Percentiles rank a stretch among this genome's conserved stretches.
Conservation (phyloP, 2,329 filamentous ascomycete species). For the Blastomyces gilchristii region DNA sequence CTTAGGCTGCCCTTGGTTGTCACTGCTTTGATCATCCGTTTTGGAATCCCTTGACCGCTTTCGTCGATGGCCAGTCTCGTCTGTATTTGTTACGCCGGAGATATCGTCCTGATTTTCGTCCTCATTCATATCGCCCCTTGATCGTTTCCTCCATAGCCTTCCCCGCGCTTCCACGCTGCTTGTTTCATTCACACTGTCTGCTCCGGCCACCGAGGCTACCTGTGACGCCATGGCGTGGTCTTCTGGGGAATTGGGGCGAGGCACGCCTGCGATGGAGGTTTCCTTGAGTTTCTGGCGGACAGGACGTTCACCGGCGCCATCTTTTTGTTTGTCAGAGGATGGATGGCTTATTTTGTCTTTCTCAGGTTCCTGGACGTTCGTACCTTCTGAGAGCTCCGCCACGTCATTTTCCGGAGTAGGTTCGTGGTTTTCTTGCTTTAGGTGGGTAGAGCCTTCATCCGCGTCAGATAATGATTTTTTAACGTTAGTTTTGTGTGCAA, state of each 20-base stretch:
- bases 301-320: slow-evolving; percentile 43
- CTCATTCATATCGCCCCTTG: slow-evolving; percentile 33
- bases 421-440: not conserved
- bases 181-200: slow-evolving; percentile 16
- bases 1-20: not conserved
- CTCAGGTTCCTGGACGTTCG: slow-evolving; percentile 20
- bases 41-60: slow-evolving; percentile 26
- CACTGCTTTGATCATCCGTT: slow-evolving; percentile 12
- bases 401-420: slow-evolving; percentile 3
- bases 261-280: slow-evolving; percentile 44
- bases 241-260: slow-evolving; percentile 16
- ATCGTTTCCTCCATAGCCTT: slow-evolving; percentile 33
- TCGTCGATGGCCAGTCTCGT: slow-evolving; percentile 23
- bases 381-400: slow-evolving; percentile 18
- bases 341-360: slow-evolving; percentile 9
- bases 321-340: slow-evolving; percentile 15
- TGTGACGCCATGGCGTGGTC: slow-evolving; percentile 12
- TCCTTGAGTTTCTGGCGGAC: slow-evolving; percentile 53
- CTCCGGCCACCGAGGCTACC: slow-evolving; percentile 9
- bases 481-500: not conserved
- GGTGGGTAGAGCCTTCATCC: slow-evolving; percentile 3
- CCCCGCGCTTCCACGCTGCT: slow-evolving; percentile 27
- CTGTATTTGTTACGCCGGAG: slow-evolving; percentile 8
- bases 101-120: slow-evolving; percentile 20
- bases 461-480: slow-evolving; percentile 1